A percentile compares a stretch with the other conserved stretches of the same genome.
These are phyloP conservation scores for Penicillium cosmopolitanum DNA, from an alignment of 495 filamentous ascomycete genomes.

Conservation along the genomic window DNA sequence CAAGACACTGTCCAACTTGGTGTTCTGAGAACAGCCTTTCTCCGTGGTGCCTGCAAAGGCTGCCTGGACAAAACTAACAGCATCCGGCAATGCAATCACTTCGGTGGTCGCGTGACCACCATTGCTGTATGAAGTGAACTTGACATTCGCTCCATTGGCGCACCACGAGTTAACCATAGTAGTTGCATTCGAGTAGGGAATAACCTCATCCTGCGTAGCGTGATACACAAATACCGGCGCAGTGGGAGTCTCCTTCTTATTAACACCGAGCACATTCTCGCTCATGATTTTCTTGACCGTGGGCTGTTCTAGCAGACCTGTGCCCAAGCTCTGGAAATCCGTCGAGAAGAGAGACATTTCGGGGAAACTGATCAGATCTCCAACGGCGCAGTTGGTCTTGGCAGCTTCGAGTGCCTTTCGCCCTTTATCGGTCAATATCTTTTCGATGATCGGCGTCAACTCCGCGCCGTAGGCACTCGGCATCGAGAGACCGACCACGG, in stretches of 20 bases:
- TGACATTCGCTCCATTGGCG: constrained; percentile 28
- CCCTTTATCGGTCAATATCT: constrained; percentile 28
- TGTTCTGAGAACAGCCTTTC: constrained; percentile 27
- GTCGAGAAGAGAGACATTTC: constrained; percentile 31
- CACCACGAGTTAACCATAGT: constrained; percentile 35
- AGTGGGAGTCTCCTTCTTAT: constrained; percentile 31
- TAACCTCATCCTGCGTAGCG: constrained; percentile 36
- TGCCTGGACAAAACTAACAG: constrained; percentile 29
- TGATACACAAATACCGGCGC: constrained; percentile 42
- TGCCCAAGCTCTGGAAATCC: constrained; percentile 30
- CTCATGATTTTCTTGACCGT: constrained; percentile 25
- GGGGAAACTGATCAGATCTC: constrained; percentile 24
- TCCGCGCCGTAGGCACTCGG: constrained; percentile 38
- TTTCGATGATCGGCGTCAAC: constrained; percentile 29
- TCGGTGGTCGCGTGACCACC: constrained; percentile 39
- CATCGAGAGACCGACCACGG: constrained; percentile 30
- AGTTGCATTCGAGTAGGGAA: constrained; percentile 32
- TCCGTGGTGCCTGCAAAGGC: constrained; percentile 33
- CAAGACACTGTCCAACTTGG: constrained; percentile 25
- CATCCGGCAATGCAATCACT: constrained; percentile 28
- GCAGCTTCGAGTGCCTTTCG: constrained; percentile 19
- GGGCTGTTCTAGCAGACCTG: constrained; percentile 25
- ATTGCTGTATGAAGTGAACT: constrained; percentile 34
- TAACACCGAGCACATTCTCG: constrained; percentile 30
- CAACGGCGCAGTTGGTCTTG: constrained; percentile 23